Percentiles rank a stretch among this genome's conserved stretches.
Evolutionary conservation across 768 basidiomycete genomes (phyloP).

Genomic region (Dentipellis fragilis): DNA sequence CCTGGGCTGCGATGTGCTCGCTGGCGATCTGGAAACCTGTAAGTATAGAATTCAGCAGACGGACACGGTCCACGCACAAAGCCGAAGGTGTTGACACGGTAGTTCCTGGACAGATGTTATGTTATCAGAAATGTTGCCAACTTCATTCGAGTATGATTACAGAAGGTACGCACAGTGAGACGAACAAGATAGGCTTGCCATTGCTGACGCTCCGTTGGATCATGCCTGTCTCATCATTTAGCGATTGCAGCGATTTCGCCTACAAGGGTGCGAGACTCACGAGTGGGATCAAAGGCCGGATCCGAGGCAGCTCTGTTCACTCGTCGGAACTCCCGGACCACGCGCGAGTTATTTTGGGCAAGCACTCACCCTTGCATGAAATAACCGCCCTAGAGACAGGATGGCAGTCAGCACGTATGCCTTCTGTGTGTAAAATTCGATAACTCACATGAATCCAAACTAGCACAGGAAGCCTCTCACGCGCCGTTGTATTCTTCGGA

Average conservation of each 20-base stretch:
- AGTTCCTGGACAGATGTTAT: slow-evolving; percentile 11
- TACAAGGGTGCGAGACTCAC: neutral
- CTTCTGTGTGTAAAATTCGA: neutral
- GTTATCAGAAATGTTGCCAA: neutral
- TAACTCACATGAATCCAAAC: slow-evolving; percentile 25
- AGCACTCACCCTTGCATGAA: neutral
- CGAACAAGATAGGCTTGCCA: neutral
- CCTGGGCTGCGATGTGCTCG: slow-evolving; percentile 27
- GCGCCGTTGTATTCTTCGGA: slow-evolving; percentile 16
- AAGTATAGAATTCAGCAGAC: neutral
- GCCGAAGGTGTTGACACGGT: slow-evolving; percentile 46
- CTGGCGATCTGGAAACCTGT: slow-evolving; percentile 30
- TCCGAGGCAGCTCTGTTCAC: neutral
- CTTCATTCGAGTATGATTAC: neutral
- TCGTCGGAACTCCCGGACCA: neutral
- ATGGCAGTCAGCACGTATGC: neutral
- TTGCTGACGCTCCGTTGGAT: neutral
- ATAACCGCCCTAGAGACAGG: neutral
- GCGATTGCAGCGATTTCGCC: neutral
- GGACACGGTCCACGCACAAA: slow-evolving; percentile 24
- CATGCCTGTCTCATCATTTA: neutral
- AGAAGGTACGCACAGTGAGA: neutral
- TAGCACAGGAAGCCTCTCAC: slow-evolving; percentile 21
- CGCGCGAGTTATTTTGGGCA: neutral
- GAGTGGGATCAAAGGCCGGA: neutral